Conservation (phyloP, 2,329 filamentous ascomycete species). For the Cladosporium sp. region DNA sequence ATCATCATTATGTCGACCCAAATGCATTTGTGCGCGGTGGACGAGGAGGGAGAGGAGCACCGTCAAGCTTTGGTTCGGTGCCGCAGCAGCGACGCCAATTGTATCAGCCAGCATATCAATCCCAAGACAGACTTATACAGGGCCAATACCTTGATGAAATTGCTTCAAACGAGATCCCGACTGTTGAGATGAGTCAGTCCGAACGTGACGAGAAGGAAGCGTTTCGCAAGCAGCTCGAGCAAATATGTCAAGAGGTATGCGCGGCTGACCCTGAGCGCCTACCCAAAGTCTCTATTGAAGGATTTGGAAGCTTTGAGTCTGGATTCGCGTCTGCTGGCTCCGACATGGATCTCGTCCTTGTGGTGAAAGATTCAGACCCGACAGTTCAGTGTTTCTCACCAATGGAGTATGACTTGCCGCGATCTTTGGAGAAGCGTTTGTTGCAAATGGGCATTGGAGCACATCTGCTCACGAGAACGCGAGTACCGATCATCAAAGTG, state of each 20-base stretch:
- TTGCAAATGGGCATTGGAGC: slow-evolving; percentile 70
- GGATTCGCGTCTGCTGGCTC: slow-evolving; percentile 85
- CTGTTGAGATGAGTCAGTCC: slow-evolving; percentile 57
- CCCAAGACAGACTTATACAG: slow-evolving; percentile 13
- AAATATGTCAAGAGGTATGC: slow-evolving; percentile 59
- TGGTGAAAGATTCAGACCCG: slow-evolving; percentile 48
- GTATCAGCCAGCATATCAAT: slow-evolving; percentile 23
- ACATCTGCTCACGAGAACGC: slow-evolving; percentile 69
- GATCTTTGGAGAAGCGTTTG: slow-evolving; percentile 70
- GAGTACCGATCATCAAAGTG: slow-evolving; percentile 84
- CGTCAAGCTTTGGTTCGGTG: slow-evolving; percentile 13
- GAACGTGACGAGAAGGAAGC: slow-evolving; percentile 68
- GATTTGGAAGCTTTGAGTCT: slow-evolving; percentile 77
- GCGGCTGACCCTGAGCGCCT: slow-evolving; percentile 46
- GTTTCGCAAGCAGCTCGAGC: slow-evolving; percentile 63
- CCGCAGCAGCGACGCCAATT: slow-evolving; percentile 21
- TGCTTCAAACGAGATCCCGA: slow-evolving; percentile 47
- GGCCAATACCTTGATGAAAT: slow-evolving; percentile 40
- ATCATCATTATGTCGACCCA: slow-evolving; percentile 27
- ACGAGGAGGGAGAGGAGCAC: slow-evolving; percentile 8
- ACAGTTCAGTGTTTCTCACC: slow-evolving; percentile 26
- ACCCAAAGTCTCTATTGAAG: slow-evolving; percentile 60
- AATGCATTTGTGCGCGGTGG: slow-evolving; percentile 29
- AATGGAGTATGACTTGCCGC: slow-evolving; percentile 59
- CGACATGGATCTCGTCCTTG: slow-evolving; percentile 81